phyloP scores from a whole-genome alignment of 139 green algal species.

The Yamagishiella unicocca region DNA sequence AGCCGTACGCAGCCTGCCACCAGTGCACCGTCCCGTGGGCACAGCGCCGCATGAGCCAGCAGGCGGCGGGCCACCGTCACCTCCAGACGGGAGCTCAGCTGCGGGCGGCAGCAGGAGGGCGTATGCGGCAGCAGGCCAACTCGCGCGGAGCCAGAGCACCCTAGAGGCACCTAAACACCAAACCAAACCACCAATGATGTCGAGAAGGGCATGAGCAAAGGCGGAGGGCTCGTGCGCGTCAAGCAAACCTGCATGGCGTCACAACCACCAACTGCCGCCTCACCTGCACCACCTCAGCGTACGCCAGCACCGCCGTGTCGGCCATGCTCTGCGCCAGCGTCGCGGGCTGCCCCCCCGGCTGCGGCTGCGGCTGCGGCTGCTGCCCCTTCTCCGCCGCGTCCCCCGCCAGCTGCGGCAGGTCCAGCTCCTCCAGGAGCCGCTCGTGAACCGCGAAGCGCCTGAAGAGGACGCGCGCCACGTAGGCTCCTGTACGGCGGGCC shows the following conservation, averaged over 20 bases:
- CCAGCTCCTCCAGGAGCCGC: neutral
- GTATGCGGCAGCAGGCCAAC: too few relatives aligned
- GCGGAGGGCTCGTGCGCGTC: too few relatives aligned
- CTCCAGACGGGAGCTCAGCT: slow-evolving; percentile 21
- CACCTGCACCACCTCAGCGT: slow-evolving; percentile 31
- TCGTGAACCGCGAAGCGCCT: neutral
- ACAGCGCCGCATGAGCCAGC: slow-evolving; percentile 31
- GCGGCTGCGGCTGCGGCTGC: neutral
- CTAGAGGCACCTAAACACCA: too few relatives aligned
- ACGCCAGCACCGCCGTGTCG: slow-evolving; percentile 25
- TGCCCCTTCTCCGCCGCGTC: neutral
- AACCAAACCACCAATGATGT: too few relatives aligned
- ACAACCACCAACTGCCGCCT: too few relatives aligned
- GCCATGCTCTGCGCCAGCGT: neutral
- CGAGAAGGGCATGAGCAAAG: too few relatives aligned
- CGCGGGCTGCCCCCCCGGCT: neutral
- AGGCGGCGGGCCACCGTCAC: slow-evolving; percentile 18
- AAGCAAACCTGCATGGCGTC: too few relatives aligned
- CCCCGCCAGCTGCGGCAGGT: slow-evolving; percentile 20
- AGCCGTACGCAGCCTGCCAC: slow-evolving; percentile 16
- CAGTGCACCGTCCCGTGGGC: neutral
- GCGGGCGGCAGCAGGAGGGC: neutral
- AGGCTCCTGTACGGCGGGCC: slow-evolving; percentile 1
- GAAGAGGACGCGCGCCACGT: neutral
- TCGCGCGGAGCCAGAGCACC: too few relatives aligned